phyloP scores from a whole-genome alignment of 306 rosid genomes.

The Rubus parviflorus region DNA sequence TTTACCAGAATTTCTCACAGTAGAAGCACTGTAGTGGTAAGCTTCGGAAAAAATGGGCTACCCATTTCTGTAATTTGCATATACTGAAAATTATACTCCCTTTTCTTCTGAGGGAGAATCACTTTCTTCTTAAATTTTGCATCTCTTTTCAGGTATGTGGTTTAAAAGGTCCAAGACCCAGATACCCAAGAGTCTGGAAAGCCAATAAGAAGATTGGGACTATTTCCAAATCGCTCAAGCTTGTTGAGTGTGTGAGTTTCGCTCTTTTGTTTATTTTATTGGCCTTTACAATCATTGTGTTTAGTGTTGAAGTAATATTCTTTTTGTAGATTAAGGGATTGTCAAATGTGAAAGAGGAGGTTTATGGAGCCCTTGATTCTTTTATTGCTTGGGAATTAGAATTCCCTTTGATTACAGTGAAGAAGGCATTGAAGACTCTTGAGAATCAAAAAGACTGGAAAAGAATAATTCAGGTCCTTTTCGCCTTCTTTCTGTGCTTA shows the following conservation, averaged over 20 bases:
- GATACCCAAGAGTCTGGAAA: slow-evolving; percentile 95
- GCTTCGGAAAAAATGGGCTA: slow-evolving; percentile 20
- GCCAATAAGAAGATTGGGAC: slow-evolving; percentile 73
- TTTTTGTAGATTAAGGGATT: slow-evolving; percentile 63
- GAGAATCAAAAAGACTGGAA: slow-evolving; percentile 84
- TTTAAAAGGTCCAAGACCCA: slow-evolving; percentile 90
- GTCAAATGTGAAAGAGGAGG: slow-evolving; percentile 97
- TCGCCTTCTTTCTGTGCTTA: not conserved
- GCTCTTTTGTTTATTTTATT: not conserved
- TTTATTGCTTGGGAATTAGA: slow-evolving; percentile 97
- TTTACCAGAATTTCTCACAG: slow-evolving; percentile 30
- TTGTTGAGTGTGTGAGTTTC: slow-evolving; percentile 68
- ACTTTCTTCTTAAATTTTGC: slow-evolving; percentile 6
- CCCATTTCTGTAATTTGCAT: not conserved
- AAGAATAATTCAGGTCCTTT: slow-evolving; percentile 78
- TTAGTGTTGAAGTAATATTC: not conserved
- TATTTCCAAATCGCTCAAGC: slow-evolving; percentile 76
- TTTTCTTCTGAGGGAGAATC: not conserved
- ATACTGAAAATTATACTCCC: no score
- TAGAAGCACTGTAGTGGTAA: slow-evolving; percentile 59
- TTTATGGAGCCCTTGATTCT: slow-evolving; percentile 96
- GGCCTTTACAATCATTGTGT: not conserved
- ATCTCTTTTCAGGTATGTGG: slow-evolving; percentile 62
- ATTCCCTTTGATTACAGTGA: slow-evolving; percentile 81
- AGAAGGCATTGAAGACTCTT: slow-evolving; percentile 80